Evolutionary conservation across 495 filamentous ascomycete genomes (phyloP), one percentile per base, ranked within the genome.

Genomic region (Penicillium atrosanguineum): DNA sequence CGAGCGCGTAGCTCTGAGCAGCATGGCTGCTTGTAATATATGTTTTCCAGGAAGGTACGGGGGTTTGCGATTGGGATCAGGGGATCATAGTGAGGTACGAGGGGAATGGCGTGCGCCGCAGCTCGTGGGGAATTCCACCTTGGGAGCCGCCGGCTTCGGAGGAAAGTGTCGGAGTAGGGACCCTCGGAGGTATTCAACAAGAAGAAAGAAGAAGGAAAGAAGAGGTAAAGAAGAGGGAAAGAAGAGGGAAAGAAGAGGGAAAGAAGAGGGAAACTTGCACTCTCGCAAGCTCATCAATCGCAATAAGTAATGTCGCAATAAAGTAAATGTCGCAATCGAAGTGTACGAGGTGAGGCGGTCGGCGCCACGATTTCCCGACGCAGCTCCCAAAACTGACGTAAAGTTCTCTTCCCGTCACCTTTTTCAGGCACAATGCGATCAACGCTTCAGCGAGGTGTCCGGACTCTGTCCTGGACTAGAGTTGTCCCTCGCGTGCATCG

Each of bases 1-100:
- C 59, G 70, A 63, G 56, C 69, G 70, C 29, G 68, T 69, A 56
- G 74, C 73, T 67, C 68, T 69, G 60, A 64, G 71, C 65, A 77
- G 73, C 74, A 77, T 77, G 56, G 52, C 63, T 60, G 59, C 58
- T 46, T 43, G 44, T 45, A 19, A 42, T 16, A 14, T 20, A 41
- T 34, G 39, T 37, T 49, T 41, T 40, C 34, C 14, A 46, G 20
- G 18, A 15, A 48, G 23, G 15, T 46, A 51, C 15, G 29, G 20
- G 11, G 50, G 37, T 37, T 37, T 48, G 25, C n/a, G 20, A 44
- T 51, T 39, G 36, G 6, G 21, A 31, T 66, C 62, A 73, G 59
- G 57, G 61, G 50, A 50, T 59, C 69, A 74, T 74, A 49, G 48
- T 70, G 58, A 21, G 53, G 56, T 23, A 29, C 44, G 43, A 49